A percentile compares a stretch with the other conserved stretches of the same genome.
These are phyloP conservation scores for Daldinia childiae DNA, from an alignment of 495 filamentous ascomycete species.

Conservation along the genomic window DNA sequence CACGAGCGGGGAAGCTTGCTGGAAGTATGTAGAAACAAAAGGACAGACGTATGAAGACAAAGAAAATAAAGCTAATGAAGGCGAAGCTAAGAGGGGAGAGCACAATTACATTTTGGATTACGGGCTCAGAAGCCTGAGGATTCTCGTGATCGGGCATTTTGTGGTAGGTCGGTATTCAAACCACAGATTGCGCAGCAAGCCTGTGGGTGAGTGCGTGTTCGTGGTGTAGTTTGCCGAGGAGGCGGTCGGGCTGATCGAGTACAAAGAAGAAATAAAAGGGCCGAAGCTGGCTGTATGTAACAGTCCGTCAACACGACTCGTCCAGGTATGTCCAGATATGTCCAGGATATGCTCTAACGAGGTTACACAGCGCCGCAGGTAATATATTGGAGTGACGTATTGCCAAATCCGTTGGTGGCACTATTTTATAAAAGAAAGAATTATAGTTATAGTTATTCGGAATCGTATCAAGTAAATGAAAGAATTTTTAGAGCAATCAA, in stretches of 20 bases:
- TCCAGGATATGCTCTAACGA: conserved; percentile 1
- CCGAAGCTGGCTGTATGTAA: conserved; percentile 44
- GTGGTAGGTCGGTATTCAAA: conserved; percentile 35
- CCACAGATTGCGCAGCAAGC: conserved; percentile 43
- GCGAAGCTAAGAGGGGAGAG: conserved; percentile 12
- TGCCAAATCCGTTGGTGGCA: conserved; percentile 19
- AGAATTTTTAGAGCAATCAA: conserved; percentile 17
- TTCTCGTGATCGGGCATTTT: conserved; percentile 50
- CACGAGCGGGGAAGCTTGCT: conserved; percentile 29
- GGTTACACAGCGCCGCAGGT: conserved; percentile 36
- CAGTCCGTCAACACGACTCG: conserved; percentile 31
- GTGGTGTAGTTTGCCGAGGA: conserved; percentile 36
- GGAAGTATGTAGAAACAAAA: neutral
- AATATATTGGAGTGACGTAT: conserved; percentile 44
- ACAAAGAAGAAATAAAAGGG: conserved; percentile 46
- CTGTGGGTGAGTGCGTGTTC: conserved; percentile 34
- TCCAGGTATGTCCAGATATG: conserved; percentile 13
- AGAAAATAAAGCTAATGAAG: neutral
- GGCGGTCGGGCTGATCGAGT: conserved; percentile 39
- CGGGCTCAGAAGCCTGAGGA: conserved; percentile 44
- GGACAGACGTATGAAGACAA: neutral
- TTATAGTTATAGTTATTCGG: conserved; percentile 12
- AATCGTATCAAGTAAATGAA: conserved; percentile 29
- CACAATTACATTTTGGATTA: conserved; percentile 46
- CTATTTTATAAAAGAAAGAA: conserved; percentile 13